These are phyloP conservation scores for Diphasiastrum complanatum DNA, from an alignment of 83 land plant species.

Conservation along the genomic window DNA sequence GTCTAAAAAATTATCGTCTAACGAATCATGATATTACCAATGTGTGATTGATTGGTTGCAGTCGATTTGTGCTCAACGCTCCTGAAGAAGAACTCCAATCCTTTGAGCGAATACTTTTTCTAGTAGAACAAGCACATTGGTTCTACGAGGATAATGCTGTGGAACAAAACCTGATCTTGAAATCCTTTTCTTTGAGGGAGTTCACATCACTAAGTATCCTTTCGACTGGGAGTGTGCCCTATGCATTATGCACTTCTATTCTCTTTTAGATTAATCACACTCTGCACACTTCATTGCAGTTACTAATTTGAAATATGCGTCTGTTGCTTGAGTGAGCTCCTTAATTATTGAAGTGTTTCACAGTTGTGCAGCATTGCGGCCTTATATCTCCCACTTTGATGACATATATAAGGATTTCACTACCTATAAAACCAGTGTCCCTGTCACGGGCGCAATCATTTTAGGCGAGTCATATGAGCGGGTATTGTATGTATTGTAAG, in stretches of 20 bases:
- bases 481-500: conserved; percentile 29
- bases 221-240: neutral
- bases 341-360: conserved; percentile 54
- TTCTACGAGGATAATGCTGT: conserved; percentile 94
- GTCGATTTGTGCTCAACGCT: conserved; percentile 92
- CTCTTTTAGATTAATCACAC: neutral
- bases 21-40: too few species aligned
- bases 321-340: neutral
- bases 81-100: conserved; percentile 94
- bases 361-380: conserved; percentile 79
- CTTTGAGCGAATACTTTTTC: conserved; percentile 89
- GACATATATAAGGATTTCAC: conserved; percentile 95
- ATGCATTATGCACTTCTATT: neutral
- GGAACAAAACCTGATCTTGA: conserved; percentile 76
- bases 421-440: conserved; percentile 80
- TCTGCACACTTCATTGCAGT: neutral
- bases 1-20: too few species aligned
- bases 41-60: too few species aligned
- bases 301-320: neutral
- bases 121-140: conserved; percentile 99
- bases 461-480: conserved; percentile 80
- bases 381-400: conserved; percentile 81
- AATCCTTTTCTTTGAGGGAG: conserved; percentile 72
- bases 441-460: conserved; percentile 95
- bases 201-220: conserved; percentile 89